A percentile compares a stretch with the other conserved stretches of the same genome.
phyloP scores from a whole-genome alignment of 495 filamentous ascomycete species.

The Aspergillus haitiensis region DNA sequence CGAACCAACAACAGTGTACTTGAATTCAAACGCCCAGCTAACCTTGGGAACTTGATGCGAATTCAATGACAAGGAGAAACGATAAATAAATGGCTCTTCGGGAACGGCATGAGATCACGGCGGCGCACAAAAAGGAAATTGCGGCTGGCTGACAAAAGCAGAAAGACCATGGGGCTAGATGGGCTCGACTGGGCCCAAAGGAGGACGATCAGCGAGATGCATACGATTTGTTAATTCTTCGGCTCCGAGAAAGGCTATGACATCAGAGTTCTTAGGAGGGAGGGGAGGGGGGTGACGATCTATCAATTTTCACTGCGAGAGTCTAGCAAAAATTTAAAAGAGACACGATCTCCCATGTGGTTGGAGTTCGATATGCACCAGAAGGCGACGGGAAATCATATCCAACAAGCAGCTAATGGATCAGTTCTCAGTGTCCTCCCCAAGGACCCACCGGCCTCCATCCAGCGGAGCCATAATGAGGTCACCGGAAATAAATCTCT shows the following conservation, averaged over 20 bases:
- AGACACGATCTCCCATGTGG: neutral
- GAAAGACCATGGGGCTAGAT: neutral
- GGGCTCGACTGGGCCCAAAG: constrained; percentile 1
- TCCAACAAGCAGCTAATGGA: constrained; percentile 26
- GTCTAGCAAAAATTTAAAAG: neutral
- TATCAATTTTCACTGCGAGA: no score
- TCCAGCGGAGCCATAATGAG: constrained; percentile 28
- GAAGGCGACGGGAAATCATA: constrained; percentile 29
- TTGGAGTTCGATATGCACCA: constrained; percentile 14
- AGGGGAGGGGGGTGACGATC: constrained; percentile 1
- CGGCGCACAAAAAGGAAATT: neutral
- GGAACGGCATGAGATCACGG: neutral
- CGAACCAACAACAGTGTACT: neutral
- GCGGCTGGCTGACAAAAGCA: neutral
- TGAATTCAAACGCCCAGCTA: neutral
- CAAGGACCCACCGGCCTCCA: constrained; percentile 21
- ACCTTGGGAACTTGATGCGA: neutral
- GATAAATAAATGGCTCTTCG: constrained; percentile 1
- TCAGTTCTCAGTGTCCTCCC: constrained; percentile 22
- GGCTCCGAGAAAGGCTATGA: constrained; percentile 11
- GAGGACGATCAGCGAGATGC: neutral
- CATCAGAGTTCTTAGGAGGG: constrained; percentile 20
- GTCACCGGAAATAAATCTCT: constrained; percentile 30
- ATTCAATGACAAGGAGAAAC: neutral
- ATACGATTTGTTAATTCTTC: constrained; percentile 9